Percentiles rank a stretch among this genome's conserved stretches.
Conservation (phyloP, 768 basidiomycete species). For the Saitozyma podzolica region DNA sequence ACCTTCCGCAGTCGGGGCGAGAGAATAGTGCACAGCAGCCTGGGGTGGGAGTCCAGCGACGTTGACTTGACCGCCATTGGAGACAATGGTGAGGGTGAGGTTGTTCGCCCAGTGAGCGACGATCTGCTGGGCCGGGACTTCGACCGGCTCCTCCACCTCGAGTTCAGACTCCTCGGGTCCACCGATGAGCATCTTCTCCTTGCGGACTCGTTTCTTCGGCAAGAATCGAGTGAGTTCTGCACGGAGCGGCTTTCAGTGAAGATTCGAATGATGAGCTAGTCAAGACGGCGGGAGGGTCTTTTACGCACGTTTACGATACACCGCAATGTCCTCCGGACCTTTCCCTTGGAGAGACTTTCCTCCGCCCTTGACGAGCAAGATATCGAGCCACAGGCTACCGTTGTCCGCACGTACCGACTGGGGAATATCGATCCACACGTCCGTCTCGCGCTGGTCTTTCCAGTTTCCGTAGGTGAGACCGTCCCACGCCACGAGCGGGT, state of each 20-base stretch:
- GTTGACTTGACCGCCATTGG: slow-evolving; percentile 63
- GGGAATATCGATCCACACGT: slow-evolving; percentile 45
- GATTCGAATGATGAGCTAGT: neutral
- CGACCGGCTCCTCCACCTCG: slow-evolving; percentile 26
- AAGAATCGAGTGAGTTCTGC: slow-evolving; percentile 84
- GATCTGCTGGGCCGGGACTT: slow-evolving; percentile 55
- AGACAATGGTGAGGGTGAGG: slow-evolving; percentile 79
- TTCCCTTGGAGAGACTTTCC: slow-evolving; percentile 20
- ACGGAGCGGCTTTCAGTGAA: slow-evolving; percentile 2
- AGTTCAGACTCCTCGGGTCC: slow-evolving; percentile 50
- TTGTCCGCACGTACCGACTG: slow-evolving; percentile 39
- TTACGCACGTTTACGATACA: slow-evolving; percentile 46
- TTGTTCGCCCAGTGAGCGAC: slow-evolving; percentile 85
- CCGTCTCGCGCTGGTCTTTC: slow-evolving; percentile 42
- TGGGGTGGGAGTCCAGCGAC: slow-evolving; percentile 26
- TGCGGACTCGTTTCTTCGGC: slow-evolving; percentile 69
- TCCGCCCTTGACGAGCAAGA: slow-evolving; percentile 44
- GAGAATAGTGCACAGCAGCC: slow-evolving; percentile 61
- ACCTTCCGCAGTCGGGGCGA: slow-evolving; percentile 62
- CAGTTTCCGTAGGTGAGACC: slow-evolving; percentile 49
- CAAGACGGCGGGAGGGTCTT: no score
- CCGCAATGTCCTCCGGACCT: slow-evolving; percentile 24
- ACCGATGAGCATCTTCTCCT: slow-evolving; percentile 75
- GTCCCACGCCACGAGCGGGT: slow-evolving; percentile 43
- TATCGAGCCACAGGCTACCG: slow-evolving; percentile 47